These are phyloP conservation scores for Cynanchum wilfordii DNA, from an alignment of 257 asterid species.

Conservation along the genomic window DNA sequence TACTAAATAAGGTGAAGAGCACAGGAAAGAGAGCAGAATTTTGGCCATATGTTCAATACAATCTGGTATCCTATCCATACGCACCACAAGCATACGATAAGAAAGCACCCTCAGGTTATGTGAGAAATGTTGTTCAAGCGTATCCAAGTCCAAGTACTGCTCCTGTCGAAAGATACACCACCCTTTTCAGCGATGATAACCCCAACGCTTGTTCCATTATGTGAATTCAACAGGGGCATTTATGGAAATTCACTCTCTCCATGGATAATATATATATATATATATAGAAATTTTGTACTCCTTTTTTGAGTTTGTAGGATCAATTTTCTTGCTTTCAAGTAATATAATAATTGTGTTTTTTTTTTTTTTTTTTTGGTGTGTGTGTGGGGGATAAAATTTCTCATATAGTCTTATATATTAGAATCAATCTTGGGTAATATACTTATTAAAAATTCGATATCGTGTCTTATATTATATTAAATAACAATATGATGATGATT, in stretches of 20 bases:
- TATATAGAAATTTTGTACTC: neutral
- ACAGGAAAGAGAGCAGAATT: slow-evolving; percentile 68
- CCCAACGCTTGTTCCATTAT: slow-evolving; percentile 67
- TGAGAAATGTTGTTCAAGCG: slow-evolving; percentile 61
- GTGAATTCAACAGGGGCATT: slow-evolving; percentile 20
- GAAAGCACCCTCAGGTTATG: slow-evolving; percentile 73
- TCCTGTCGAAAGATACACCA: slow-evolving; percentile 32
- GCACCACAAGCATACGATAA: slow-evolving; percentile 65
- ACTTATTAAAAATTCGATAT: no score
- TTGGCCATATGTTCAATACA: slow-evolving; percentile 66
- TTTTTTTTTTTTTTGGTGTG: no score
- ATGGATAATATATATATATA: no score
- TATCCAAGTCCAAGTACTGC: slow-evolving; percentile 31
- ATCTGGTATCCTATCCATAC: slow-evolving; percentile 61
- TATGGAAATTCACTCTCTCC: neutral
- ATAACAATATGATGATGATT: no score
- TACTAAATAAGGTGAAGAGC: slow-evolving; percentile 38
- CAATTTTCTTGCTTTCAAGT: neutral
- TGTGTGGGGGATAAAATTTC: no score
- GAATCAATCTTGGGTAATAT: no score
- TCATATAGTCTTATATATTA: no score
- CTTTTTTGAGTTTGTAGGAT: neutral
- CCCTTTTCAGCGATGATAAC: slow-evolving; percentile 67
- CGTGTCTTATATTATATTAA: no score
- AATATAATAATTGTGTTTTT: no score